phyloP scores from a whole-genome alignment of 305 asterid genomes.

The Rubia occidens region DNA sequence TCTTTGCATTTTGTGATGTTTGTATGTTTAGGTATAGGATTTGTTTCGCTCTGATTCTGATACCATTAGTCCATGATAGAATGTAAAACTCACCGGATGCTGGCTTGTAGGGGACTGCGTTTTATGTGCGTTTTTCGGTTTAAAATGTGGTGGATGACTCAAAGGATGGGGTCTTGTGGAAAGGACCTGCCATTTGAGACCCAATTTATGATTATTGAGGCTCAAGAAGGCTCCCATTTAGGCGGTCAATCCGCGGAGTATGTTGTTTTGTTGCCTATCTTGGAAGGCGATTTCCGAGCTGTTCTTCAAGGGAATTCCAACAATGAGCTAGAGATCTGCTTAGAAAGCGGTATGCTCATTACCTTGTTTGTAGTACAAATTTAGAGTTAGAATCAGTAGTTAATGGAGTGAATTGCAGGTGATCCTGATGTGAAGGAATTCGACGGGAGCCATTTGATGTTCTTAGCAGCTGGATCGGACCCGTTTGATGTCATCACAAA shows the following conservation, averaged over 20 bases:
- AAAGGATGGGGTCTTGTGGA: slow-evolving; percentile 72
- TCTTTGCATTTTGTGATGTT: background rate
- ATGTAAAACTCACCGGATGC: no score
- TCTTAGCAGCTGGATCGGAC: slow-evolving; percentile 81
- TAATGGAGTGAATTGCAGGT: slow-evolving; percentile 31
- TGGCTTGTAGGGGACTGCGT: slow-evolving; percentile 53
- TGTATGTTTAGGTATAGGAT: background rate
- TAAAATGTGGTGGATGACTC: slow-evolving; percentile 99
- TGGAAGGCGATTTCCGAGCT: slow-evolving; percentile 89
- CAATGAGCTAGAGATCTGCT: slow-evolving; percentile 72
- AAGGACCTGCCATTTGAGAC: slow-evolving; percentile 80
- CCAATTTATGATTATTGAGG: slow-evolving; percentile 79
- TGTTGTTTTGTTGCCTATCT: slow-evolving; percentile 73
- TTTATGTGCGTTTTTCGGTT: slow-evolving; percentile 87
- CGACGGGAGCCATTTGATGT: slow-evolving; percentile 76
- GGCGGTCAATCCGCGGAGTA: slow-evolving; percentile 36
- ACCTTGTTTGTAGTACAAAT: background rate
- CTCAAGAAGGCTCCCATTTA: slow-evolving; percentile 40
- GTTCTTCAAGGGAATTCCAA: slow-evolving; percentile 77
- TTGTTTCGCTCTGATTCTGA: no score
- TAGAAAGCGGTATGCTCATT: slow-evolving; percentile 72
- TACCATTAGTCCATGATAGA: no score
- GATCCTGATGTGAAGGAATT: slow-evolving; percentile 82
- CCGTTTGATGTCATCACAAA: slow-evolving; percentile 80
- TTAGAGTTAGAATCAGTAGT: background rate